phyloP scores from a whole-genome alignment of 192 early-diverging fungal species.

The Backusella macrospora region DNA sequence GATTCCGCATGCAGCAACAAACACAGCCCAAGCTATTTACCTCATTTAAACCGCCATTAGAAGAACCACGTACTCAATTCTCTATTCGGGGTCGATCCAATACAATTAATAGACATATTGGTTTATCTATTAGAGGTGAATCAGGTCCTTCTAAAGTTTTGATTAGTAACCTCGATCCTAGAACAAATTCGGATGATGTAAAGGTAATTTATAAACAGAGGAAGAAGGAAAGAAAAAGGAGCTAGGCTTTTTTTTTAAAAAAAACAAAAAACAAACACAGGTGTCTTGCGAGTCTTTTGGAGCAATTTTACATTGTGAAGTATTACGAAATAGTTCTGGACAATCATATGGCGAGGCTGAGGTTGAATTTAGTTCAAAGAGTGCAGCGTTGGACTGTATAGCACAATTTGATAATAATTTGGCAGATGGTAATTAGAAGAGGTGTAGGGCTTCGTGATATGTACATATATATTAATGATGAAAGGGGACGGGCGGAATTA shows the following conservation, averaged over 20 bases:
- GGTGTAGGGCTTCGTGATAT: not conserved
- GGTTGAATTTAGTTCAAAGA: conserved; percentile 48
- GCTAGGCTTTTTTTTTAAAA: not conserved
- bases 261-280: not conserved
- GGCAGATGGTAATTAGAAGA: conserved; percentile 47
- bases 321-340: conserved; percentile 40
- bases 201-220: conserved; percentile 33
- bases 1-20: conserved; percentile 2
- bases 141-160: conserved; percentile 50
- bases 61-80: not conserved
- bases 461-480: not conserved
- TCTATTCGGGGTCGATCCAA: conserved; percentile 14
- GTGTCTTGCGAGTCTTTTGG: conserved; percentile 44
- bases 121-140: conserved; percentile 48
- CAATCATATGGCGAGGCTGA: conserved; percentile 50
- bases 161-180: conserved; percentile 52
- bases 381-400: conserved; percentile 47
- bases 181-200: conserved; percentile 53
- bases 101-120: not conserved
- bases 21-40: not conserved
- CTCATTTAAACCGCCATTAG: not conserved
- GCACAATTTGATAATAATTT: conserved; percentile 48
- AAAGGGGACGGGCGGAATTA: not conserved
- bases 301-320: conserved; percentile 40
- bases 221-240: not conserved